These are phyloP conservation scores for Pichia occidentalis DNA, from an alignment of 805 yeast species.

Conservation along the genomic window DNA sequence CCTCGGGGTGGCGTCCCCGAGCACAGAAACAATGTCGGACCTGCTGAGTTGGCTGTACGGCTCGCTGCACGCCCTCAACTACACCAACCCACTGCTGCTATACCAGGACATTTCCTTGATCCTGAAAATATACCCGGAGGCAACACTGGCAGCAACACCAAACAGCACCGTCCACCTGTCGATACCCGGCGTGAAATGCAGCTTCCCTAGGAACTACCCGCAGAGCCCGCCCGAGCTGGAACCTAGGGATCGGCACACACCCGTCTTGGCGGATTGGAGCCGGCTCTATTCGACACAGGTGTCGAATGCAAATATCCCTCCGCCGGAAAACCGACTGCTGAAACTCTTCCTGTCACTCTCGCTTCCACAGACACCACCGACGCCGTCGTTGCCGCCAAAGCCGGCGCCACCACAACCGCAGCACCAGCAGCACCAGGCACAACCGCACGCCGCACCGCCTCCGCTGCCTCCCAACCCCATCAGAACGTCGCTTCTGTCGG, in stretches of 20 bases:
- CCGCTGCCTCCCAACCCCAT: slow-evolving; percentile 29
- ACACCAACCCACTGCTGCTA: slow-evolving; percentile 47
- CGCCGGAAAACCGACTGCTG: slow-evolving; percentile 25
- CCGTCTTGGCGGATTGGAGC: slow-evolving; percentile 56
- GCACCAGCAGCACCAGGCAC: background rate
- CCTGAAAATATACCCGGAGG: slow-evolving; percentile 44
- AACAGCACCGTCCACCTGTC: too few species aligned
- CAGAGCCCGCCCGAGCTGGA: too few species aligned
- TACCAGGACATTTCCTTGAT: slow-evolving; percentile 58
- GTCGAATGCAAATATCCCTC: slow-evolving; percentile 22
- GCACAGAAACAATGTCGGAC: too few species aligned
- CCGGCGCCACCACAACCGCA: background rate
- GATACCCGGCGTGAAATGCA: slow-evolving; percentile 66
- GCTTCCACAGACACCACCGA: slow-evolving; percentile 1
- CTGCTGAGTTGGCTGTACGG: slow-evolving; percentile 53
- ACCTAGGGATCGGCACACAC: too few species aligned
- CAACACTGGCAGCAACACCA: too few species aligned
- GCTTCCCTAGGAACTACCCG: slow-evolving; percentile 71
- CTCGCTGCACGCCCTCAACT: slow-evolving; percentile 34
- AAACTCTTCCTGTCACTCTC: slow-evolving; percentile 15
- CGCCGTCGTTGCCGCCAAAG: slow-evolving; percentile 2
- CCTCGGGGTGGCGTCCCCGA: too few species aligned
- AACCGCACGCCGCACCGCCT: slow-evolving; percentile 12
- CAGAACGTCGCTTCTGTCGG: too few species aligned
- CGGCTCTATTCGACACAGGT: slow-evolving; percentile 14